Base-by-base conservation (phyloP, 306 rosid species). In the Pyrus pyrifolia region DNA sequence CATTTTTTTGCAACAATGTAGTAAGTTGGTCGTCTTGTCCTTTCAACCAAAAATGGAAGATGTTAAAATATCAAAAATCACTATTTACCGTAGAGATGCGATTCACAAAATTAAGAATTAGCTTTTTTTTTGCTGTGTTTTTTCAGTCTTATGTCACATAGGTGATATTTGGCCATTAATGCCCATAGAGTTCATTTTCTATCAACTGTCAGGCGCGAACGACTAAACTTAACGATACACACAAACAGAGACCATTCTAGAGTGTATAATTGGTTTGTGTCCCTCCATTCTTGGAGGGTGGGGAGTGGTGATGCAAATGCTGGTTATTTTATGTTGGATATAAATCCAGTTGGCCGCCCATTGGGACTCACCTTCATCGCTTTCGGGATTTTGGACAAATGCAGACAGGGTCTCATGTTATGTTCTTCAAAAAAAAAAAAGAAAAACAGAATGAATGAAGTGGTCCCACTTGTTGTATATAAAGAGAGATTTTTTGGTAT, bases 391-490 rank as follows among this genome's bases (percentile, higher is more conserved):
- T 70, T 67, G 70, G 84, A 81, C 72, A 57, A 71, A 29, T 53
- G 60, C 9, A 66, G 80, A 71, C 49, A 49, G 62, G 75, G 83
- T 61, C 58, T 18, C 78, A 72, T 70, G 74, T 59, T 73, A 35
- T 69, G 76, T 27, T 57, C 73, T 29, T 29, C 76, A 80, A 78
- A 58, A 30, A 64, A 62, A 80, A 78, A 58, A 30, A 64, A 62
- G 42, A 73, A 40, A 57, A 25, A 1, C 27, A 30, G 66, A 4
- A 70, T 11, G 60, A 40, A 67, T 59, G 60, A 67, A 74, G 60
- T 62, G 89, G 87, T 18, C 85, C 82, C 85, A 78, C 15, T 13
- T 63, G 30, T 45, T 70, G 60, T 66, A 74, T 55, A 33, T 18
- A 42, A 33, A 66, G 45, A 59, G 71, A 78, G 40, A 38, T 38